Conservation (phyloP, 1,284 basidiomycete genomes). For the Nidula niveotomentosa region DNA sequence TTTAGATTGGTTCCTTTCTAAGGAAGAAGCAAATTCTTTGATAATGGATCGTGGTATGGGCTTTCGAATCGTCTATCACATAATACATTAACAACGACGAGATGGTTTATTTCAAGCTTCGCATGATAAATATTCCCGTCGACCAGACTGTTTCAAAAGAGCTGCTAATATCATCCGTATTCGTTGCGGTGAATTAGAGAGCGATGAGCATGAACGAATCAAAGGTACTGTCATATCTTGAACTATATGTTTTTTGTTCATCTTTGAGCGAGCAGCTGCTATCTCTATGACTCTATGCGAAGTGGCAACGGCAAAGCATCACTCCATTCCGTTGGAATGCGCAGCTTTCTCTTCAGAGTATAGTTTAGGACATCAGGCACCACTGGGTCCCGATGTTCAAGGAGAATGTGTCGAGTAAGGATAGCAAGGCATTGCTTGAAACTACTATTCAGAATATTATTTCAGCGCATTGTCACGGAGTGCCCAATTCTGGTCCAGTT, state of each 20-base stretch:
- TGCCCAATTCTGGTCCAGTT: slow-evolving; percentile 80
- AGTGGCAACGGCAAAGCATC: slow-evolving; percentile 64
- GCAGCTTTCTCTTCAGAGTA: slow-evolving; percentile 32
- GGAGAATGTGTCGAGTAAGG: slow-evolving; percentile 59
- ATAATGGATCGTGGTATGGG: too few species aligned
- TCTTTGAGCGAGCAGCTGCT: slow-evolving; percentile 44
- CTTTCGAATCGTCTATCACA: too few species aligned
- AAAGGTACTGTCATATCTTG: slow-evolving; percentile 35
- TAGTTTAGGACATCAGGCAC: not conserved
- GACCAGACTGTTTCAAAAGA: slow-evolving; percentile 65
- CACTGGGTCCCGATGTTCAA: slow-evolving; percentile 19
- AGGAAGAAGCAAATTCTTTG: too few species aligned
- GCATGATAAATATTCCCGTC: slow-evolving; percentile 33
- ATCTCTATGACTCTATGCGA: slow-evolving; percentile 79
- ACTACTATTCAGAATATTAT: slow-evolving; percentile 1
- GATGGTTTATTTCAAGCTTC: too few species aligned
- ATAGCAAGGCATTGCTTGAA: not conserved
- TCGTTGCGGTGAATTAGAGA: slow-evolving; percentile 56
- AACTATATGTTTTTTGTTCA: slow-evolving; percentile 12
- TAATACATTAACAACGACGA: too few species aligned
- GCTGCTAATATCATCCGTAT: slow-evolving; percentile 44
- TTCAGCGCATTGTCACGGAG: slow-evolving; percentile 69
- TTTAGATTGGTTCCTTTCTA: too few species aligned
- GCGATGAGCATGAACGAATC: slow-evolving; percentile 59
- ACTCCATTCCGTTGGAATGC: slow-evolving; percentile 69